Conservation (phyloP, 495 filamentous ascomycete genomes). For the Evansstolkia leycettana region DNA sequence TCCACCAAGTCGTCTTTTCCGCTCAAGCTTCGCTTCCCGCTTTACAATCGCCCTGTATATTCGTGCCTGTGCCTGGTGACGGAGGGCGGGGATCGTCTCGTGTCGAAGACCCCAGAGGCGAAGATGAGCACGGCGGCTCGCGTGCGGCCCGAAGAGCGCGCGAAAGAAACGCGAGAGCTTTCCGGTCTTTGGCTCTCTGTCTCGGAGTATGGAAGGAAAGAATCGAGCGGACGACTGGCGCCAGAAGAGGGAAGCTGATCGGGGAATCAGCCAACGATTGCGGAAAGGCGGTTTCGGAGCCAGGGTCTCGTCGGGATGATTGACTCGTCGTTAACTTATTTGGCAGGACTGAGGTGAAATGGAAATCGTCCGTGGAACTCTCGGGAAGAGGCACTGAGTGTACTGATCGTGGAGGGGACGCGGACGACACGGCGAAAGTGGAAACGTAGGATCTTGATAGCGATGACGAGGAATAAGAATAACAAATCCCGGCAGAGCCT, state of each 20-base stretch:
- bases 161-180: slow-evolving; percentile 19
- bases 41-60: slow-evolving; percentile 62
- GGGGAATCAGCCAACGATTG: slow-evolving; percentile 16
- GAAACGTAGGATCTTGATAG: too few relatives aligned
- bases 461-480: too few relatives aligned
- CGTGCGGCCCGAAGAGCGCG: slow-evolving; percentile 44
- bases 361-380: too few relatives aligned
- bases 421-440: too few relatives aligned
- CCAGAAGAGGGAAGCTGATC: slow-evolving; percentile 8
- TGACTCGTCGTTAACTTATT: too few relatives aligned
- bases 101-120: slow-evolving; percentile 54
- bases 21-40: slow-evolving; percentile 42
- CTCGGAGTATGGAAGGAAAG: slow-evolving; percentile 12
- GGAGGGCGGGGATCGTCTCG: slow-evolving; percentile 60
- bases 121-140: slow-evolving; percentile 46
- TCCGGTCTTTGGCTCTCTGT: slow-evolving; percentile 6
- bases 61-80: slow-evolving; percentile 55
- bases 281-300: slow-evolving; percentile 28
- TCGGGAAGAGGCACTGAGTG: too few relatives aligned
- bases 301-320: slow-evolving; percentile 18
- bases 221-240: slow-evolving; percentile 10
- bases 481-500: too few relatives aligned
- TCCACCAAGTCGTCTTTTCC: slow-evolving; percentile 13
- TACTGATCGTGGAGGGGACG: too few relatives aligned
- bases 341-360: too few relatives aligned